A percentile compares a stretch with the other conserved stretches of the same genome.
These are phyloP conservation scores for Chlorella sp. DNA, from an alignment of 139 green algal species.

Conservation along the genomic window DNA sequence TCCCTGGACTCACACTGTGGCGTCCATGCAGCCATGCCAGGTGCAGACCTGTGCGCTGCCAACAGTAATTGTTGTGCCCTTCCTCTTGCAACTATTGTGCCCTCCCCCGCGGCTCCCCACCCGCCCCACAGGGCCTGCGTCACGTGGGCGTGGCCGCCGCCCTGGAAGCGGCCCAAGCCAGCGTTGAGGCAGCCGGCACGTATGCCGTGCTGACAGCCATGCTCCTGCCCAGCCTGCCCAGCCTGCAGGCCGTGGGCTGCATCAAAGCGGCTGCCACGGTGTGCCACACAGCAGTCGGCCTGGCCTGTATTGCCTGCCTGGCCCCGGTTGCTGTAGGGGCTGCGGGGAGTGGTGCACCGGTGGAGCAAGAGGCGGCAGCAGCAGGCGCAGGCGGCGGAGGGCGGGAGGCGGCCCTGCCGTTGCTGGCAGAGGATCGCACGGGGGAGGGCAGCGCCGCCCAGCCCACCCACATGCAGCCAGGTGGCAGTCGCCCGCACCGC, in stretches of 20 bases:
- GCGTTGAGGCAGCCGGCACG: background rate
- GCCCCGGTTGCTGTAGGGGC: background rate
- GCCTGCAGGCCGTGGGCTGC: background rate
- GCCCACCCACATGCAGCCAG: background rate
- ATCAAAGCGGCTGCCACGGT: background rate
- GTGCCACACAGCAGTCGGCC: background rate
- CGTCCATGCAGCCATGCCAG: background rate
- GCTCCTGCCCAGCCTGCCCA: background rate
- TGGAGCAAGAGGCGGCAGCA: background rate
- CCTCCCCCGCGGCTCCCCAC: background rate
- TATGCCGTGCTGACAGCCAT: background rate
- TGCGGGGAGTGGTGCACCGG: background rate
- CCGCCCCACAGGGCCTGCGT: slow-evolving; percentile 7
- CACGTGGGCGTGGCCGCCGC: background rate
- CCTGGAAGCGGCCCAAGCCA: background rate
- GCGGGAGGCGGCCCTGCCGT: background rate
- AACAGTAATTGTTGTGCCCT: too few relatives aligned
- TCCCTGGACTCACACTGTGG: background rate
- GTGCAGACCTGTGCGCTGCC: background rate
- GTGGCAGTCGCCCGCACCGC: background rate
- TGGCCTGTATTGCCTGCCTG: background rate
- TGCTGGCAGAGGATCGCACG: background rate
- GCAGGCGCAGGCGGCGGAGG: background rate
- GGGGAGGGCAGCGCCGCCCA: background rate
- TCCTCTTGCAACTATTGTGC: too few relatives aligned